These are phyloP conservation scores for Calonectria multiphialidica DNA, from an alignment of 2,329 filamentous ascomycete species.

Conservation along the genomic window DNA sequence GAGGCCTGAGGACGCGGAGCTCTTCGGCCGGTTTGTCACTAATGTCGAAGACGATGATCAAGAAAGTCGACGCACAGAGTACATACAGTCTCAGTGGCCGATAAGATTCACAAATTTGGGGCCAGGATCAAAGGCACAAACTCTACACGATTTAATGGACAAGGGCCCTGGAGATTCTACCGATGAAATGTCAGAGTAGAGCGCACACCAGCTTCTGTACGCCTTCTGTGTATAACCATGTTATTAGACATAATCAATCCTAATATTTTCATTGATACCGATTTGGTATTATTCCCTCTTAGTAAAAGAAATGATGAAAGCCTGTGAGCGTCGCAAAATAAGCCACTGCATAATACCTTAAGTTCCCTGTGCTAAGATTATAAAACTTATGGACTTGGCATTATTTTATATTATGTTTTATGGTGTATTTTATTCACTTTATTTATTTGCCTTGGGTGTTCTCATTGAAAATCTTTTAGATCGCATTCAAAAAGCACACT, in stretches of 20 bases:
- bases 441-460: no score
- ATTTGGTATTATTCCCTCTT: no score
- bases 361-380: no score
- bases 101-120: background rate
- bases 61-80: background rate
- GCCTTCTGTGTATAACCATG: no score
- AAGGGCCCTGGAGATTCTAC: no score
- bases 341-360: no score
- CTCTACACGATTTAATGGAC: background rate
- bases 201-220: background rate
- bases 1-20: background rate
- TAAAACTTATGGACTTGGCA: no score
- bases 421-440: background rate
- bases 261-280: no score
- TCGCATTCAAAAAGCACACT: no score
- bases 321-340: no score
- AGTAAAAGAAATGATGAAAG: no score
- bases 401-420: background rate
- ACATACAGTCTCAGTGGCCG: background rate
- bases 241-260: no score
- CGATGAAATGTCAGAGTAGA: background rate
- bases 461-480: background rate
- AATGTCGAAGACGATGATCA: background rate
- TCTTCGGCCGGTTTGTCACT: background rate
- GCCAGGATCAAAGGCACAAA: background rate